Percentiles rank a stretch among this genome's conserved stretches.
Conservation (phyloP, 306 rosid genomes). For the Prunus davidiana region DNA sequence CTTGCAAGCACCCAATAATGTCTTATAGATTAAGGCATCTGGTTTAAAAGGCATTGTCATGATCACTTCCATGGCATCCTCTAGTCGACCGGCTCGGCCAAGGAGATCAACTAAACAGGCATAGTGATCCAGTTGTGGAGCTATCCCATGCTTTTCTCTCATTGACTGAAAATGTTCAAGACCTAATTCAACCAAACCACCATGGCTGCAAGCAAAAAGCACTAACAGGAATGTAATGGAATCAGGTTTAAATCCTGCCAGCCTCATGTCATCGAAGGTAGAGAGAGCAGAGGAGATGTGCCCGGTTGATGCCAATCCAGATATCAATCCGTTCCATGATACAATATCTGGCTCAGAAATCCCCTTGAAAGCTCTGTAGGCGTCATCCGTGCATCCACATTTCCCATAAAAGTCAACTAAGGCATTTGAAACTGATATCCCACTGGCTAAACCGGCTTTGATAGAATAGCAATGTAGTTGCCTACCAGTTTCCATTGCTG, state of each 20-base stretch:
- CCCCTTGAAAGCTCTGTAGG: conserved; percentile 46
- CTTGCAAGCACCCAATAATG: conserved; percentile 59
- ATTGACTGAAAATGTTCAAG: conserved; percentile 53
- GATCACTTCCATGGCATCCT: conserved; percentile 57
- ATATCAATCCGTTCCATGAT: conserved; percentile 66
- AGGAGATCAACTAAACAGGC: conserved; percentile 62
- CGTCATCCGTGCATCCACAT: conserved; percentile 48
- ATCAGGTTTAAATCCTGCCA: conserved; percentile 54
- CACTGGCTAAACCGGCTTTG: conserved; percentile 46
- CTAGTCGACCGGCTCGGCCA: conserved; percentile 58
- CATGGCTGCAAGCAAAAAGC: conserved; percentile 66
- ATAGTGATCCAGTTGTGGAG: conserved; percentile 51
- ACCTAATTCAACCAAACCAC: conserved; percentile 49
- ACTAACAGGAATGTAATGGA: conserved; percentile 45
- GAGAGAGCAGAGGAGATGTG: conserved; percentile 44
- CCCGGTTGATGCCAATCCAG: conserved; percentile 53
- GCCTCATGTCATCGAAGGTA: conserved; percentile 65
- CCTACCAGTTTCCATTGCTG: conserved; percentile 50
- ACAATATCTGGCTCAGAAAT: conserved; percentile 45
- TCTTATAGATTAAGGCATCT: conserved; percentile 49
- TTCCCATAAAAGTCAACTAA: conserved; percentile 61
- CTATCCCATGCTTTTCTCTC: conserved; percentile 41
- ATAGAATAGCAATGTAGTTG: conserved; percentile 57
- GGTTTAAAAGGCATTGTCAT: conserved; percentile 51
- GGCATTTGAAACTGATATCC: conserved; percentile 48